Evolutionary conservation across 2,329 filamentous ascomycete genomes (phyloP).

Genomic region (Ophiostoma tasmaniense): DNA sequence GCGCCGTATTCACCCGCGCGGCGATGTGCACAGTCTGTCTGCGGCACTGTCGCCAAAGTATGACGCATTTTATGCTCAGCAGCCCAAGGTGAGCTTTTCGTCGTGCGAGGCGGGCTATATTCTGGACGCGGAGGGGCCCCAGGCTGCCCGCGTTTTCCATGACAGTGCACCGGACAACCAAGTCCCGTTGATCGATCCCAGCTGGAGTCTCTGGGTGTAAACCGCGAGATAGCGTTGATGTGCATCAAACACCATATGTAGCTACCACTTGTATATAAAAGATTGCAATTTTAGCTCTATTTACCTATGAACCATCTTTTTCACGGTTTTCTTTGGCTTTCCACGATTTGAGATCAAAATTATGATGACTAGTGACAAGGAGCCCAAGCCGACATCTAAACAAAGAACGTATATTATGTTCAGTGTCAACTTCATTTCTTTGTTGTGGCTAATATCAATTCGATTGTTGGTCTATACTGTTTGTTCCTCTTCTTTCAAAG

Average conservation of each 20-base stretch:
- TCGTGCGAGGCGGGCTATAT: slow-evolving; percentile 50
- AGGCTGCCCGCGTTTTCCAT: neutral
- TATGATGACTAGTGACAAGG: neutral
- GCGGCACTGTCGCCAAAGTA: slow-evolving; percentile 42
- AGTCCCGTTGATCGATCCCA: neutral
- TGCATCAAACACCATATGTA: neutral
- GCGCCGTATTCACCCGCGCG: slow-evolving; percentile 44
- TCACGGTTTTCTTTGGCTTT: neutral
- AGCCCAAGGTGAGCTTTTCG: slow-evolving; percentile 42
- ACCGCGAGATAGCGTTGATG: neutral
- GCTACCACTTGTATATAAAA: neutral
- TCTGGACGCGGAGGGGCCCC: slow-evolving; percentile 43
- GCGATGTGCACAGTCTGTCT: slow-evolving; percentile 39
- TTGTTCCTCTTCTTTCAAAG: neutral
- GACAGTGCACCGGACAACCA: neutral
- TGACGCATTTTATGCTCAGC: slow-evolving; percentile 44
- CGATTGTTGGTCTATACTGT: neutral
- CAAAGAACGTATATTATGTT: neutral
- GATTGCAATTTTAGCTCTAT: neutral
- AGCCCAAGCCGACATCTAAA: neutral
- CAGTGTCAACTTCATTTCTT: neutral
- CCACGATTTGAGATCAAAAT: neutral
- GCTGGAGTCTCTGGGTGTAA: neutral
- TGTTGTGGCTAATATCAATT: neutral
- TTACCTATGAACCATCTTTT: neutral